Percentiles rank a stretch among this genome's conserved stretches.
phyloP scores from a whole-genome alignment of 164 flowering plant species.

The Buxus sempervirens region DNA sequence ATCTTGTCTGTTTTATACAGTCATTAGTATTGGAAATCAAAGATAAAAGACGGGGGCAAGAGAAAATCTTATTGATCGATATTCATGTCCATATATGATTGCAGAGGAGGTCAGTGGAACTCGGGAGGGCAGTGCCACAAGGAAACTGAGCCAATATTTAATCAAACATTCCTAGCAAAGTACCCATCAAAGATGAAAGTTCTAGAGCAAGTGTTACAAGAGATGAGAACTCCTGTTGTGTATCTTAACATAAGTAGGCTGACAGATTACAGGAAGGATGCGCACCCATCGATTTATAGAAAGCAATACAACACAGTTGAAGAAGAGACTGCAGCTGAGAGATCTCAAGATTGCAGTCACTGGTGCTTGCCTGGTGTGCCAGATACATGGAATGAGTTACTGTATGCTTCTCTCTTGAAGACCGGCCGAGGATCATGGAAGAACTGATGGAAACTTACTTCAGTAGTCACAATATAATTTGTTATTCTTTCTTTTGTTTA shows the following conservation, averaged over 20 bases:
- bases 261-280: constrained; percentile 80
- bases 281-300: constrained; percentile 79
- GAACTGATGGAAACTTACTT: constrained; percentile 5
- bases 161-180: constrained; percentile 39
- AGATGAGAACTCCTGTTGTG: constrained; percentile 54
- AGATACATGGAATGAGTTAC: constrained; percentile 82
- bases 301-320: constrained; percentile 35
- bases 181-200: constrained; percentile 76
- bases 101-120: constrained; percentile 91
- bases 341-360: constrained; percentile 79
- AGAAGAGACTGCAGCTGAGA: constrained; percentile 37
- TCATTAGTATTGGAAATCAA: too few species aligned
- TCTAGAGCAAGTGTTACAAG: constrained; percentile 43
- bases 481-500: not conserved
- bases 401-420: constrained; percentile 61
- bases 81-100: constrained; percentile 12
- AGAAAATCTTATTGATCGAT: not conserved
- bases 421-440: constrained; percentile 37
- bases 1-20: too few species aligned
- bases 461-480: not conserved
- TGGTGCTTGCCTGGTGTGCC: constrained; percentile 97
- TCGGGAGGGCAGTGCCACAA: constrained; percentile 81
- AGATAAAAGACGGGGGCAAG: too few species aligned
- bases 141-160: constrained; percentile 69
- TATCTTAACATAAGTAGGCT: constrained; percentile 75